A percentile compares a stretch with the other conserved stretches of the same genome.
These are phyloP conservation scores for Suhomyces chickasaworum DNA, from an alignment of 1,139 yeast species.

Conservation along the genomic window DNA sequence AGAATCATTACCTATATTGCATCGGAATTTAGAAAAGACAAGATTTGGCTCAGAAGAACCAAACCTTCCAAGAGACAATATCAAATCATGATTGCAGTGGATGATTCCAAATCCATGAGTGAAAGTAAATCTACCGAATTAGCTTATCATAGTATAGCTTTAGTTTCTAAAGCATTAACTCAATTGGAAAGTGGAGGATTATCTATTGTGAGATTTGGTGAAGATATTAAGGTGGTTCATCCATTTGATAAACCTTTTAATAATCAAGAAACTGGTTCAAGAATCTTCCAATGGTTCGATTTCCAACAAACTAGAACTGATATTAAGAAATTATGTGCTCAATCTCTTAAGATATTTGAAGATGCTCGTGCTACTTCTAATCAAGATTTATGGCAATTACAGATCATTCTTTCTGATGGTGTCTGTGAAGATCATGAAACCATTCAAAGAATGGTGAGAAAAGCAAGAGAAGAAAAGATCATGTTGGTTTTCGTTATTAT, in stretches of 20 bases:
- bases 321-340: slow-evolving; percentile 68
- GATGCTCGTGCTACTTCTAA: slow-evolving; percentile 60
- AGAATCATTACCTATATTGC: slow-evolving; percentile 97
- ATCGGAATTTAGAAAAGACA: slow-evolving; percentile 94
- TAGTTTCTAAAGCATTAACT: slow-evolving; percentile 90
- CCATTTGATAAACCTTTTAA: slow-evolving; percentile 83
- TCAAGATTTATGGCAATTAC: slow-evolving; percentile 86
- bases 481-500: slow-evolving; percentile 95
- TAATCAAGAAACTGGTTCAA: slow-evolving; percentile 78
- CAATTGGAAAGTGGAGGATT: slow-evolving; percentile 94
- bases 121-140: slow-evolving; percentile 87
- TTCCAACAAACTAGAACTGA: slow-evolving; percentile 90
- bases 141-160: slow-evolving; percentile 92
- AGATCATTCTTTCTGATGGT: slow-evolving; percentile 93
- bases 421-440: slow-evolving; percentile 93
- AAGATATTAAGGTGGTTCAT: slow-evolving; percentile 79
- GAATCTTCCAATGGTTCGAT: slow-evolving; percentile 83
- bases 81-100: slow-evolving; percentile 96
- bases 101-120: slow-evolving; percentile 96
- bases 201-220: slow-evolving; percentile 90
- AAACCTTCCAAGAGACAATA: slow-evolving; percentile 97
- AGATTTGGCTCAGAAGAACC: slow-evolving; percentile 97
- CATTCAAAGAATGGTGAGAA: slow-evolving; percentile 78
- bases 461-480: slow-evolving; percentile 87
- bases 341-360: slow-evolving; percentile 74